Percentiles rank a stretch among this genome's conserved stretches.
Conservation (phyloP, 164 flowering plant species). For the Vitis rupestris region DNA sequence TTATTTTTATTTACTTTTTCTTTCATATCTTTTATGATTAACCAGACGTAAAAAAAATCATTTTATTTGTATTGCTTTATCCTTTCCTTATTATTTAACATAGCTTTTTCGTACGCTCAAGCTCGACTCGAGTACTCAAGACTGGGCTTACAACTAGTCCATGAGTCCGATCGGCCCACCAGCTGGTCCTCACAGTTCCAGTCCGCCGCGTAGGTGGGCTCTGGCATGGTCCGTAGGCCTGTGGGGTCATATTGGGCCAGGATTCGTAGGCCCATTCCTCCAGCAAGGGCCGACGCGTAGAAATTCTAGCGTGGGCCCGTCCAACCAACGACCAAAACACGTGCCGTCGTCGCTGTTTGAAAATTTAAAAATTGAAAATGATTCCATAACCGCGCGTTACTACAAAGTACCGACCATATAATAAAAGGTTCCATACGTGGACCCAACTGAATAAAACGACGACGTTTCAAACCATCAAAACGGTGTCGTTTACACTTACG, state of each 20-base stretch:
- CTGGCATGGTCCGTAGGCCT: neutral
- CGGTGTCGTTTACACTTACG: neutral
- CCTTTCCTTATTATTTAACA: too few relatives aligned
- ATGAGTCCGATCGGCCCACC: too few relatives aligned
- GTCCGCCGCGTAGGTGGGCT: neutral
- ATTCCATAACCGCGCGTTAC: conserved; percentile 7
- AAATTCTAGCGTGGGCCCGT: too few relatives aligned
- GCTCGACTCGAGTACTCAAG: neutral
- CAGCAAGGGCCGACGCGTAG: too few relatives aligned
- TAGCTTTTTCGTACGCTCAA: too few relatives aligned
- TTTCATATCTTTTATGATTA: too few relatives aligned
- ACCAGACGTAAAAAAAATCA: too few relatives aligned
- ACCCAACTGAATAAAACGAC: neutral
- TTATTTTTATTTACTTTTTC: too few relatives aligned
- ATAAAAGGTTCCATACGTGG: neutral
- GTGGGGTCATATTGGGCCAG: neutral
- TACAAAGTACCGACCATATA: neutral
- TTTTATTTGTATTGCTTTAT: too few relatives aligned
- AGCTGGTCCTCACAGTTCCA: too few relatives aligned
- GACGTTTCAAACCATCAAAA: neutral
- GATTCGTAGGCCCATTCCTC: too few relatives aligned
- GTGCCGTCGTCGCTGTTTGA: neutral
- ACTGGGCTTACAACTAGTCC: neutral
- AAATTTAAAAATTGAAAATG: conserved; percentile 13
- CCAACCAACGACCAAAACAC: neutral